Conservation (phyloP, 495 filamentous ascomycete species). For the Tuber melanosporum region DNA sequence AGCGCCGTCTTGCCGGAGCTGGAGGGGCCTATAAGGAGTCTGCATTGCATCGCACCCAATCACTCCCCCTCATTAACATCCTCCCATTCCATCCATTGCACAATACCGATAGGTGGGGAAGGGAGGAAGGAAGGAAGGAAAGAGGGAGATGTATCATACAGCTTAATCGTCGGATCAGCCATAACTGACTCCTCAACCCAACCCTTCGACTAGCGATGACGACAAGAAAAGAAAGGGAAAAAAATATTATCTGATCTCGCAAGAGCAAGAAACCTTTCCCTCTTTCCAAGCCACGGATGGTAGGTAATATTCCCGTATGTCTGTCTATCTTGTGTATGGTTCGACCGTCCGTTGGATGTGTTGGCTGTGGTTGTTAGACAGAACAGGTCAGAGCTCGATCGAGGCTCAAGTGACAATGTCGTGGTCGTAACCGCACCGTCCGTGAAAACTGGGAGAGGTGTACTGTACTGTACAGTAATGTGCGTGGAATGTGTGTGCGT, state of each 20-base stretch:
- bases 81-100: background rate
- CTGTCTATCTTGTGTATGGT: constrained; percentile 1
- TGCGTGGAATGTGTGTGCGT: constrained; percentile 12
- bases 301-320: background rate
- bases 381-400: background rate
- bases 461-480: background rate
- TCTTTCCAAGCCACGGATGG: background rate
- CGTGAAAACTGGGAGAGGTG: constrained; percentile 2
- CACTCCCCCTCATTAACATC: background rate
- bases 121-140: background rate
- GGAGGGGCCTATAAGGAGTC: constrained; percentile 38
- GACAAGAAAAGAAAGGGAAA: background rate
- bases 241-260: background rate
- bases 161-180: constrained; percentile 34
- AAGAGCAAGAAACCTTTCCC: background rate
- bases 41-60: constrained; percentile 7
- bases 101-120: constrained; percentile 1
- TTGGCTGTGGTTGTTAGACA: background rate
- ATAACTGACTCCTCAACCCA: background rate
- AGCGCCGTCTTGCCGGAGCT: constrained; percentile 41
- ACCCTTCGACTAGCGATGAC: background rate
- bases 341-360: constrained; percentile 7
- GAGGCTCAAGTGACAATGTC: background rate
- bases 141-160: constrained; percentile 19
- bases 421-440: background rate